Conservation (phyloP, 345 rosid species). For the Lenwebbia sp. region DNA sequence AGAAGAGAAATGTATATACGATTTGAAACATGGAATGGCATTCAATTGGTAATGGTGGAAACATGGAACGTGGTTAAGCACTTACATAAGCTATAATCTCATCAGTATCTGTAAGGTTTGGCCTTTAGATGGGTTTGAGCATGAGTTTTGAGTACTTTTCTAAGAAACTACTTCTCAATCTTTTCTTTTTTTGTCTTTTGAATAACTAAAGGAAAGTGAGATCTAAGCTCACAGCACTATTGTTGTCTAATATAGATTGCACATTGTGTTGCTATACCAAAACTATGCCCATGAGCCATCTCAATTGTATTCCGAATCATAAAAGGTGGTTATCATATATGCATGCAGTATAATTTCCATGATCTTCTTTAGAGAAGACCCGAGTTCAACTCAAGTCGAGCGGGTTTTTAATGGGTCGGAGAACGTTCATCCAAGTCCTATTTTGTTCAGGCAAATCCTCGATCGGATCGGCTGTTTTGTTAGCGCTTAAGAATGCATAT, state of each 20-base stretch:
- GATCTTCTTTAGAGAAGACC: not conserved
- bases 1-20: not conserved
- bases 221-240: not conserved
- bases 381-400: fast-evolving
- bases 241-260: not conserved
- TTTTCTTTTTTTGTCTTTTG: not conserved
- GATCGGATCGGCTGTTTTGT: not conserved
- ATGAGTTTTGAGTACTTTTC: not conserved
- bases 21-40: not conserved
- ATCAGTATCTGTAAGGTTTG: not conserved
- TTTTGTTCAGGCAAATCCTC: not conserved
- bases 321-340: not conserved
- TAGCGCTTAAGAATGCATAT: not conserved
- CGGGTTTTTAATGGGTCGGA: fast-evolving
- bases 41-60: not conserved
- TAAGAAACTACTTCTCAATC: not conserved
- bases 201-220: not conserved
- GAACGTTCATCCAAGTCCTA: not conserved
- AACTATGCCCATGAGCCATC: not conserved
- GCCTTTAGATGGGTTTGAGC: not conserved
- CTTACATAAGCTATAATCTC: not conserved
- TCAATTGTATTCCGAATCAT: not conserved
- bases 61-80: not conserved
- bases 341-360: too few relatives aligned
- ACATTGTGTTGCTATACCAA: not conserved